phyloP scores from a whole-genome alignment of 1,284 basidiomycete genomes.

The Apiotrichum sp. region DNA sequence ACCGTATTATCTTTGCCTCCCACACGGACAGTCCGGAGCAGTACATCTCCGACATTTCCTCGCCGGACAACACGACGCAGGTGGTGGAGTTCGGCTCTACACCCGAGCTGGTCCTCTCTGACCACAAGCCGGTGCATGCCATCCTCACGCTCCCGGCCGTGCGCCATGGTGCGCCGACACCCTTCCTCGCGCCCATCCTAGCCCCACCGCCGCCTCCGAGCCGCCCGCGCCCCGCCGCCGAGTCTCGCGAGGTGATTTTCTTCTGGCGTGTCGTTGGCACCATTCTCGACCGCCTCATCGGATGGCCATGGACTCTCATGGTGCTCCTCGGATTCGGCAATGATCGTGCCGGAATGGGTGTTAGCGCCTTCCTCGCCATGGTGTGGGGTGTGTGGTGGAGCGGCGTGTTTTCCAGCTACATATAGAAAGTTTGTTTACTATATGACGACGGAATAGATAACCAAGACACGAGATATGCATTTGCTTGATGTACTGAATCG shows the following conservation, averaged over 20 bases:
- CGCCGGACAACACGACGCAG: constrained; percentile 25
- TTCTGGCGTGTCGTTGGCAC: constrained; percentile 25
- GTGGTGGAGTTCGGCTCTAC: constrained; percentile 37
- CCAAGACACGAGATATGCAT: no score
- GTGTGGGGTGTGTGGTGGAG: constrained; percentile 41
- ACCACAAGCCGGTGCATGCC: constrained; percentile 48
- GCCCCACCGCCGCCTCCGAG: constrained; percentile 24
- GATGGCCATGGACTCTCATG: constrained; percentile 38
- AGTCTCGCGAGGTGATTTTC: constrained; percentile 22
- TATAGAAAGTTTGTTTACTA: not conserved
- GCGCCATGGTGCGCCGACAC: constrained; percentile 23
- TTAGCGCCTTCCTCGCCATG: constrained; percentile 39
- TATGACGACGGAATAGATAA: no score
- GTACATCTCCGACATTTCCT: constrained; percentile 20
- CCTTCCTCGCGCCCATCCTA: constrained; percentile 32
- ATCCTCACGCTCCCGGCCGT: constrained; percentile 31
- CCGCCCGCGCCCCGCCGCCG: constrained; percentile 21
- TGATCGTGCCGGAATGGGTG: constrained; percentile 35
- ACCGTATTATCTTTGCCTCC: constrained; percentile 82
- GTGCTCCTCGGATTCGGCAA: constrained; percentile 40
- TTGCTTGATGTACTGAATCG: no score
- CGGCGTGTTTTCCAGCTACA: constrained; percentile 17
- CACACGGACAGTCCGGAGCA: constrained; percentile 54
- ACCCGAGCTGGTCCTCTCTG: constrained; percentile 40
- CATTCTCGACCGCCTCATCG: constrained; percentile 33